phyloP scores from a whole-genome alignment of 257 asterid species.

The Striga asiatica region DNA sequence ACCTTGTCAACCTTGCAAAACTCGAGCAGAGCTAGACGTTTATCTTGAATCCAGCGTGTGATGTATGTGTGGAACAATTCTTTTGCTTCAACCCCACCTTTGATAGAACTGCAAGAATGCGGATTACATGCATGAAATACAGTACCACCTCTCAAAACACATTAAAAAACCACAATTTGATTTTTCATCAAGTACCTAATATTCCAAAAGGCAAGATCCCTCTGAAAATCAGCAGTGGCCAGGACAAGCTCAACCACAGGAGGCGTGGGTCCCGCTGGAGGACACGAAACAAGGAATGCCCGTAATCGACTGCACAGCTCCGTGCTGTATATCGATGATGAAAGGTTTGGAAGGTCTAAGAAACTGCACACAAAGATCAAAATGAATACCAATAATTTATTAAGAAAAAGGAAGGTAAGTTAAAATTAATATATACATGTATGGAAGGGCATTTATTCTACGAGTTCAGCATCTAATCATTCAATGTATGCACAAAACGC shows the following conservation, averaged over 20 bases:
- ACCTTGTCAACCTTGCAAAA: conserved; percentile 87
- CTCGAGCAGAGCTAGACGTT: conserved; percentile 68
- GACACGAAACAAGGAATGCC: conserved; percentile 70
- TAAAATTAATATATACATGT: no score
- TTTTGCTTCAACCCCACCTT: conserved; percentile 88
- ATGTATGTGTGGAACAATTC: conserved; percentile 73
- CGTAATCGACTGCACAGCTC: conserved; percentile 71
- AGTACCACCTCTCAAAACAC: neutral
- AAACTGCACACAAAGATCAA: conserved; percentile 40
- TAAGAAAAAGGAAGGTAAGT: no score
- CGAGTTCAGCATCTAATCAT: no score
- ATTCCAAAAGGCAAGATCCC: conserved; percentile 72
- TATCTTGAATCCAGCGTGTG: conserved; percentile 78
- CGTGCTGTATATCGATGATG: conserved; percentile 70
- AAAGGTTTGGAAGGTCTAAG: conserved; percentile 82
- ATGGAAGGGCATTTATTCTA: no score
- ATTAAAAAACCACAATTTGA: neutral
- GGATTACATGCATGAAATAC: neutral
- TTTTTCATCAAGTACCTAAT: conserved; percentile 36
- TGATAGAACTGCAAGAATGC: conserved; percentile 50
- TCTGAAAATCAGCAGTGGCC: conserved; percentile 85
- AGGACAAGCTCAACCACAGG: conserved; percentile 66
- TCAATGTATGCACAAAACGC: no score
- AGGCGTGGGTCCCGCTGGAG: conserved; percentile 72
- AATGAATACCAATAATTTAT: conserved; percentile 9